Base-by-base conservation (phyloP, 495 filamentous ascomycete species). In the Mytilinidion resinicola region DNA sequence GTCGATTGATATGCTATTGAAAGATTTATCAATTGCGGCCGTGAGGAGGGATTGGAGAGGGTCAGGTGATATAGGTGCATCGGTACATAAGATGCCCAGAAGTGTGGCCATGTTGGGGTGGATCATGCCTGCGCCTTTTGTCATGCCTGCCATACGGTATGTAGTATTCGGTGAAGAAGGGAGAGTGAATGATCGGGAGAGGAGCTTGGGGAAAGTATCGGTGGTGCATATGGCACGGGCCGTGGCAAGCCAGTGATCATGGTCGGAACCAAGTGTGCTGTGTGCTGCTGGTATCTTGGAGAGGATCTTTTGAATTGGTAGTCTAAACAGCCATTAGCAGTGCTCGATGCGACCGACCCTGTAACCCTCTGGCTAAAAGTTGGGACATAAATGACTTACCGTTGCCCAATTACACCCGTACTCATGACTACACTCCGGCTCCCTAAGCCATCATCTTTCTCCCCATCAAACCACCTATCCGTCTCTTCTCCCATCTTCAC, bases 91-190 rank as follows among this genome's bases (percentile, higher is more conserved):
- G 54, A 97, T 88, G 48, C 89, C 92, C 33, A 99, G 83, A 39
- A 99, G 81, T 0, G 93, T 99, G 43, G 91, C 93, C 92, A 98
- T 96, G 77, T 99, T 96, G 19, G 93, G 93, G 73, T 96, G 92
- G 69, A 99, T 99, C 93, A 99, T 99, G 65, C 93, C 93, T 12
- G 93, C 95, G 46, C 93, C 93, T 74, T 99, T 99, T 59, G 95
- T 96, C 83, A 96, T 96, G 49, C 93, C 93, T 25, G 88, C 90
- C 25, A 99, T 86, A 64, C 80, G 77, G 76, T 96, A 99, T 68
- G 81, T 79, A 41, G 80, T 82, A 9, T 76, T 74, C 3, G 87
- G 84, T 9, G 88, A 88, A 9, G 89, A 93, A 20, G 92, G 92
- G 30, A 99, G 82, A 5, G 75, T 84, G 73, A 97, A 99, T 4